Conservation (phyloP, 331 rosid species). For the Quercus phellos region DNA sequence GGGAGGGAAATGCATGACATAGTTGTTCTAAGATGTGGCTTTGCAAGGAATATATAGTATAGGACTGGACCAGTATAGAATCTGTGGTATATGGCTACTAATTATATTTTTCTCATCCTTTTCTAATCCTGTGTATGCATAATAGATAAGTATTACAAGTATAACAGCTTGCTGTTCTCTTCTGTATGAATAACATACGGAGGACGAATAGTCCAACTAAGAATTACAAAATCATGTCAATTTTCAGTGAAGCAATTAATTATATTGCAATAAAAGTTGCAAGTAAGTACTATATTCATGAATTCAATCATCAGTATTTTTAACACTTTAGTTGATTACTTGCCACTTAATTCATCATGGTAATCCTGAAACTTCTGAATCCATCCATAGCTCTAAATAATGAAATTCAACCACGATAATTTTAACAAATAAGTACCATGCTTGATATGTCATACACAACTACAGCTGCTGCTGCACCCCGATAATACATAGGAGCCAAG, state of each 20-base stretch:
- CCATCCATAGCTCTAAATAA: background rate
- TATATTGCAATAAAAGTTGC: background rate
- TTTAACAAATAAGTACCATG: slow-evolving; percentile 33
- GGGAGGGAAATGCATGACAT: background rate
- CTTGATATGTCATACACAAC: slow-evolving; percentile 75
- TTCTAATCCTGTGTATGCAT: background rate
- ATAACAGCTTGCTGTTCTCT: background rate
- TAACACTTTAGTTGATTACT: background rate
- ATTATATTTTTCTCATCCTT: background rate
- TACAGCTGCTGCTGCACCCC: slow-evolving; percentile 76
- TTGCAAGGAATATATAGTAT: background rate
- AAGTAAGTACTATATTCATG: background rate
- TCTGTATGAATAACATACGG: background rate
- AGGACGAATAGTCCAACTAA: background rate
- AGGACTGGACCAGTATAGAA: background rate
- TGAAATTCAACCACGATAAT: background rate
- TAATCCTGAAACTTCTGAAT: background rate
- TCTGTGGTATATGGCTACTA: background rate
- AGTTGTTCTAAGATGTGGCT: background rate
- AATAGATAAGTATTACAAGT: background rate
- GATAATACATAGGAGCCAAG: slow-evolving; percentile 72
- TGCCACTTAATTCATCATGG: background rate
- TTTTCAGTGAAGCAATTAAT: background rate
- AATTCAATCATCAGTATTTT: background rate
- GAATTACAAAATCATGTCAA: background rate